These are phyloP conservation scores for Candida maris DNA, from an alignment of 805 yeast genomes.

Conservation along the genomic window DNA sequence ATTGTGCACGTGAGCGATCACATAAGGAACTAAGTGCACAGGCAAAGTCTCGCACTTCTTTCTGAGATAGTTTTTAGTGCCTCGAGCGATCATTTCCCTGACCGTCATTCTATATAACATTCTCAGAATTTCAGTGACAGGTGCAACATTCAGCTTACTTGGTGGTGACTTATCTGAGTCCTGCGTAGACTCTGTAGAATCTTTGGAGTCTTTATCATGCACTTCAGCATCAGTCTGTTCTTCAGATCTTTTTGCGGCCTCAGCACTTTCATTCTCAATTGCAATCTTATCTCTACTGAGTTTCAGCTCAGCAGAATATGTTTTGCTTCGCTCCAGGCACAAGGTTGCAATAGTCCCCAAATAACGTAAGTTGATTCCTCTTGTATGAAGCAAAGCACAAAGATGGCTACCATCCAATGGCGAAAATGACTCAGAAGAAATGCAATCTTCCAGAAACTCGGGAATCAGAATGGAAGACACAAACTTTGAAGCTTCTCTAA, in stretches of 20 bases:
- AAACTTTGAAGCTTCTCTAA: conserved; percentile 65
- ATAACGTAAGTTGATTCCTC: conserved; percentile 88
- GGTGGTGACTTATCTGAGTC: conserved; percentile 30
- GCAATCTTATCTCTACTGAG: conserved; percentile 31
- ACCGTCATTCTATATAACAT: conserved; percentile 46
- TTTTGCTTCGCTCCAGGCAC: conserved; percentile 22
- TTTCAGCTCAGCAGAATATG: conserved; percentile 9
- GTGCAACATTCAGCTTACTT: conserved; percentile 40
- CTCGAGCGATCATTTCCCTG: conserved; percentile 77
- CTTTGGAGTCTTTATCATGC: conserved; percentile 30
- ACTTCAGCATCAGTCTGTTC: conserved; percentile 31
- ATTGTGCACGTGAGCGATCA: conserved; percentile 70
- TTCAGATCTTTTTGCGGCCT: conserved; percentile 21
- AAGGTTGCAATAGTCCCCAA: conserved; percentile 57
- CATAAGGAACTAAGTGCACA: conserved; percentile 49
- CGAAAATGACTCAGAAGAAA: conserved; percentile 44
- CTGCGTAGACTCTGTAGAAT: conserved; percentile 30
- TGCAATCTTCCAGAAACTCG: conserved; percentile 53
- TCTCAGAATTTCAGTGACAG: conserved; percentile 39
- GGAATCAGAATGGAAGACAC: conserved; percentile 59
- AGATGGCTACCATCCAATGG: conserved; percentile 85
- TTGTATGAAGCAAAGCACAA: conserved; percentile 61
- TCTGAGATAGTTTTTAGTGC: conserved; percentile 71
- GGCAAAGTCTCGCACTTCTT: conserved; percentile 45
- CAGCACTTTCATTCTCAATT: conserved; percentile 26